Percentiles rank a stretch among this genome's conserved stretches.
phyloP scores from a whole-genome alignment of 2,329 filamentous ascomycete genomes.

The Diaporthe humulicola region DNA sequence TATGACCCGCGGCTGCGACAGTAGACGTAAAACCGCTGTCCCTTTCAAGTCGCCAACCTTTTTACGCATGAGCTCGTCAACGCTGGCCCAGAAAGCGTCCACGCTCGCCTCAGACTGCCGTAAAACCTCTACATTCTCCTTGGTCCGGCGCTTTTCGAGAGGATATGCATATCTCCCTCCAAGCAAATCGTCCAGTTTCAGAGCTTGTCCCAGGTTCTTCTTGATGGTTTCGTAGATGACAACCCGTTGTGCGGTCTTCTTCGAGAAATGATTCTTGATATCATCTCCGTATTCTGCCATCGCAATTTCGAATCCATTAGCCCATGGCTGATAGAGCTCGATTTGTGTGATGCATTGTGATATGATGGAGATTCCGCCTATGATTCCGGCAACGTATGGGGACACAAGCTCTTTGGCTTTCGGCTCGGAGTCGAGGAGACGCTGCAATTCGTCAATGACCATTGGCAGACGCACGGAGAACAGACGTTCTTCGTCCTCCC shows the following conservation, averaged over 20 bases:
- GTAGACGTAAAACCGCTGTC: slow-evolving; percentile 45
- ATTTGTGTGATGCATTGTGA: slow-evolving; percentile 59
- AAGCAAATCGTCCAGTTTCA: slow-evolving; percentile 42
- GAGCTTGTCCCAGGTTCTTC: slow-evolving; percentile 7
- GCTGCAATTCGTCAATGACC: slow-evolving; percentile 63
- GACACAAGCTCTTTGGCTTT: slow-evolving; percentile 54
- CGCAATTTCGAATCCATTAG: slow-evolving; percentile 52
- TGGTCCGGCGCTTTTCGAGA: slow-evolving; percentile 58
- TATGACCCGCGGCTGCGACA: slow-evolving; percentile 53
- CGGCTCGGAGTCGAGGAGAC: slow-evolving; percentile 55
- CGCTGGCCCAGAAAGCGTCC: slow-evolving; percentile 59
- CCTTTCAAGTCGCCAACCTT: slow-evolving; percentile 41
- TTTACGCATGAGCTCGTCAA: slow-evolving; percentile 47
- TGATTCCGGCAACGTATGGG: slow-evolving; percentile 48
- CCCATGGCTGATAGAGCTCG: slow-evolving; percentile 63
- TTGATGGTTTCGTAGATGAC: not conserved
- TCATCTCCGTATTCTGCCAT: slow-evolving; percentile 43
- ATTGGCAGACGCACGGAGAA: slow-evolving; percentile 47
- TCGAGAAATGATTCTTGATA: slow-evolving; percentile 47
- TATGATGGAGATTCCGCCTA: slow-evolving; percentile 62
- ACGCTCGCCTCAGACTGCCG: slow-evolving; percentile 61
- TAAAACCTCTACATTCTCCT: slow-evolving; percentile 58
- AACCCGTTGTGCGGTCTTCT: not conserved
- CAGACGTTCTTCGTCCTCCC: slow-evolving; percentile 50
- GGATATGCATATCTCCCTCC: slow-evolving; percentile 48